Evolutionary conservation across 116 monocot species (phyloP), one percentile per base, ranked within the genome.

Genomic region (Cymodocea nodosa): DNA sequence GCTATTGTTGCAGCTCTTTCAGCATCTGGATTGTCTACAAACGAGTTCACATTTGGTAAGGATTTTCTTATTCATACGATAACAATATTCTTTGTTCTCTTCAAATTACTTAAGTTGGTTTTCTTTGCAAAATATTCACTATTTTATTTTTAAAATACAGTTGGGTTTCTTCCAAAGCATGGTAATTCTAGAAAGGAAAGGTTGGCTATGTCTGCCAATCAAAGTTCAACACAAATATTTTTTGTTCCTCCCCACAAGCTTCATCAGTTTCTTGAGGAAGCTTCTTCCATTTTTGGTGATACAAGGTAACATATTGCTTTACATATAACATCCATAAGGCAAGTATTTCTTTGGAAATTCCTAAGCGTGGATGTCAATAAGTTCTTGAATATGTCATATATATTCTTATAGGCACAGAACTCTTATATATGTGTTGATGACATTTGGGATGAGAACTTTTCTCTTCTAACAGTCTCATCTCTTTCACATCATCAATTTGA

Each of bases 41-140:
- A 85, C 56, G 97, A 97, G 64, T 97, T 97, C 60, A 88, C 85
- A 52, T 97, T 97, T 85, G 85, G 97, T 91, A 95, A 63, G 64
- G 24, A 36, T 35, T 35, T 5, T 18, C 36, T n/a, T 8, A 35
- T 39, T 62, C 44, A 9, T 8, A 37, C 17, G 7, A 37, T 37
- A 1, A 9, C 36, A 62, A 62, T 35, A 56, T 56, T 56, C 3
- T n/a, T 22, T 56, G 22, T 56, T 5, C 39, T 39, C 8, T 35
- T 34, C 17, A 62, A 62, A n/a, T 18, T 17, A 37, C 18, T 59
- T 44, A 10, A 44, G 12, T 10, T 54, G 54, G 5, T 35, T 62
- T 64, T 40, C 23, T 50, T 50, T 18, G 1, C 14, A 16, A 35
- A 40, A 9, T 39, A 6, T 3, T 12, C 36, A 67, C 52, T 11